Base-by-base conservation (phyloP, 1,284 basidiomycete genomes). In the Omphalotus olearius region DNA sequence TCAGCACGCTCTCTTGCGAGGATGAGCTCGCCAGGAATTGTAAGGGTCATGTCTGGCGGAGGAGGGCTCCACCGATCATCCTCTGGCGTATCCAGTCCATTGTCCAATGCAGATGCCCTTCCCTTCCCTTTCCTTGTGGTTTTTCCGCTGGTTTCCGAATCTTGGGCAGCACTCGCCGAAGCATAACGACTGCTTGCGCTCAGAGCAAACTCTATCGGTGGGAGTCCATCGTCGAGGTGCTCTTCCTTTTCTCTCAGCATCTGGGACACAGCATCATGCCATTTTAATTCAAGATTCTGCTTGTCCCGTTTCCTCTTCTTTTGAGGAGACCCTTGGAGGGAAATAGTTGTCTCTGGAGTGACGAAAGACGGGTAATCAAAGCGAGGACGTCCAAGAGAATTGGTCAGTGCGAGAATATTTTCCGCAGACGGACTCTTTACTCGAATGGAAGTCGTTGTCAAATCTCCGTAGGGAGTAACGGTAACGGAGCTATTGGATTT, bases 1-100 rank as follows among this genome's bases (percentile, higher is more conserved):
- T 66, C 69, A 35, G 77, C 77, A 16, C 30, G 33, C 3, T 47
- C 45, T 39, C 69, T 63, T 9, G 82, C 81, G 9, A 87, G 67
- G 2, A 88, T 66, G 1, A 79, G 65, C 62, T 89, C 86, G 1
- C 85, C 86, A 3, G 85, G 84, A 39, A 88, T 77, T 10, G 74
- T 65, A 16, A 85, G 67, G 2, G 69, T 64, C 3, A 67, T 67
- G 57, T 86, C 80, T 2, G 68, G 64, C 13, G 64, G 66, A 1
- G 76, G 74, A 4, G 74, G 73, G 1, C 47, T 41, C 39, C 53
- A 10, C 30, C 30, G 30, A 16, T 42, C 51, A 52, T 20, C 35
- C 26, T n/a, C 41, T 54, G 37, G 45, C 51, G 14, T 30, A 30
- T 46, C 20, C 10, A 13, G 10, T 6, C 39, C 43, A 11, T 58